Conservation (phyloP, 192 early-diverging fungal species). For the Thoreauomyces humboldtii region DNA sequence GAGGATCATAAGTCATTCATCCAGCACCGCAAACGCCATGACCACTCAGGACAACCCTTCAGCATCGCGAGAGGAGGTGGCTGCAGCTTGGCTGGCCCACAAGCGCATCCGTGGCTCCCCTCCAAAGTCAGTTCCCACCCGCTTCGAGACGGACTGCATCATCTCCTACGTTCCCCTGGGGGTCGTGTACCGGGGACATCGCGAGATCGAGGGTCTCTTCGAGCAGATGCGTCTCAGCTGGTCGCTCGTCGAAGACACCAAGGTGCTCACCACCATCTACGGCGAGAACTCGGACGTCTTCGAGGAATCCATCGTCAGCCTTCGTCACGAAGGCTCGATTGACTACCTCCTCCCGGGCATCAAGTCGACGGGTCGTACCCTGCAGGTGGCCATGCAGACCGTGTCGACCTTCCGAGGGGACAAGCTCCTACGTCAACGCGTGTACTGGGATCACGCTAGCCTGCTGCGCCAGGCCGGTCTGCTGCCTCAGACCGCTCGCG, state of each 20-base stretch:
- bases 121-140: slow-evolving; percentile 21
- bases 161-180: slow-evolving; percentile 26
- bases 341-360: slow-evolving; percentile 51
- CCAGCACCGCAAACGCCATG: too few species aligned
- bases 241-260: slow-evolving; percentile 7
- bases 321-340: slow-evolving; percentile 39
- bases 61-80: too few species aligned
- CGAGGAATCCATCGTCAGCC: slow-evolving; percentile 43
- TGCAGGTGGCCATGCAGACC: slow-evolving; percentile 33
- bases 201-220: slow-evolving; percentile 24
- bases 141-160: slow-evolving; percentile 14
- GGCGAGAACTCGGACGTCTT: slow-evolving; percentile 20
- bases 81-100: slow-evolving; percentile 17
- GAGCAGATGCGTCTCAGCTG: slow-evolving; percentile 4
- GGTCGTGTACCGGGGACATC: slow-evolving; percentile 16
- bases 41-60: too few species aligned
- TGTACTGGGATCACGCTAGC: slow-evolving; percentile 60
- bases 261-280: slow-evolving; percentile 17
- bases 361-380: slow-evolving; percentile 41
- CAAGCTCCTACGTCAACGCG: slow-evolving; percentile 22
- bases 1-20: too few species aligned
- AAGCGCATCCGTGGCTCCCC: slow-evolving; percentile 20
- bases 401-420: slow-evolving; percentile 29
- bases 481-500: slow-evolving; percentile 26
- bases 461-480: slow-evolving; percentile 44